Conservation (phyloP, 2,329 filamentous ascomycete species). For the Neonectria hederae region DNA sequence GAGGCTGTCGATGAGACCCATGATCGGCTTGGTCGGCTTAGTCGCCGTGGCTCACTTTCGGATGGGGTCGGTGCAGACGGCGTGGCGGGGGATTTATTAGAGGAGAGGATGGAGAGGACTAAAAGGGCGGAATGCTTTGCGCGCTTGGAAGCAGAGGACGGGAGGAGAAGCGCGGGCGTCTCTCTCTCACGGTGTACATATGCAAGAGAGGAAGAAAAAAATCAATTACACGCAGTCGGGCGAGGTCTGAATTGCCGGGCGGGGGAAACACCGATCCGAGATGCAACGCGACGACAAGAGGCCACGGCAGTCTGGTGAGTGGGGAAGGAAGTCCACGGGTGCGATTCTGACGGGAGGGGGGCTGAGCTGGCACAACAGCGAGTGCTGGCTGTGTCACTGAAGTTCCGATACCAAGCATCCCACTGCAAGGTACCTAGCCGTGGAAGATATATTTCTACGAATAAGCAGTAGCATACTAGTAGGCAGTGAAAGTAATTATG, state of each 20-base stretch:
- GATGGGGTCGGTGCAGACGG: neutral
- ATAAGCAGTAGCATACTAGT: too few species aligned
- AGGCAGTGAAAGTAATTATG: neutral
- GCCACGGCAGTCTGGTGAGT: conserved; percentile 26
- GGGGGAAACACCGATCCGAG: conserved; percentile 34
- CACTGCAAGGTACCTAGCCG: too few species aligned
- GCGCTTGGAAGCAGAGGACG: neutral
- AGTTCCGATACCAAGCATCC: neutral
- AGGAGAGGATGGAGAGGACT: neutral
- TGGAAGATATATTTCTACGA: too few species aligned
- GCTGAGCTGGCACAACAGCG: conserved; percentile 14
- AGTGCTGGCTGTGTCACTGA: neutral
- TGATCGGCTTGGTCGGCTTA: conserved; percentile 36
- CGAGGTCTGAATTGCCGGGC: conserved; percentile 27
- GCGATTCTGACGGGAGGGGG: conserved; percentile 23
- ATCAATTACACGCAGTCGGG: neutral
- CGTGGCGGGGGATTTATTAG: neutral
- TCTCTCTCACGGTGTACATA: conserved; percentile 5
- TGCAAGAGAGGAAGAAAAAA: neutral
- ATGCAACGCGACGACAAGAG: conserved; percentile 20
- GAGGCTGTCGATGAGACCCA: conserved; percentile 66
- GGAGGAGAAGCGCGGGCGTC: neutral
- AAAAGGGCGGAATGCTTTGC: neutral
- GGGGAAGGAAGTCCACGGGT: conserved; percentile 12
- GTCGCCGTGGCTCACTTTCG: conserved; percentile 5